These are phyloP conservation scores for Clavispora asparagi DNA, from an alignment of 805 yeast species.

Conservation along the genomic window DNA sequence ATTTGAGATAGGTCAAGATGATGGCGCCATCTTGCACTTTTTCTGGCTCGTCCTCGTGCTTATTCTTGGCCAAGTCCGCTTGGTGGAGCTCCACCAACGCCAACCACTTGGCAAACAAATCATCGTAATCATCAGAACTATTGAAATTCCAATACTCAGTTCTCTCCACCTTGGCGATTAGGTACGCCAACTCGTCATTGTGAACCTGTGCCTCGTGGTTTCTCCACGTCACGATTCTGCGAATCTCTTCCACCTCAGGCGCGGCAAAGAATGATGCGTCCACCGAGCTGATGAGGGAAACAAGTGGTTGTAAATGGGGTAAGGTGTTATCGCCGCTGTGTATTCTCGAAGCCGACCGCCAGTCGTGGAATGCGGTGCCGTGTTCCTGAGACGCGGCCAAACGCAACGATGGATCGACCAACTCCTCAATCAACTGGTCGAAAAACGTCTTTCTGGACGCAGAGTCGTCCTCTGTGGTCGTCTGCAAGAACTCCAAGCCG, in stretches of 20 bases:
- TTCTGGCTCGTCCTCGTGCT: constrained; percentile 47
- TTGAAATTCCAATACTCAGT: constrained; percentile 20
- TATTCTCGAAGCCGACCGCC: constrained; percentile 45
- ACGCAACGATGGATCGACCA: constrained; percentile 63
- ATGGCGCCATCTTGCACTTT: constrained; percentile 70
- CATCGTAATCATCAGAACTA: constrained; percentile 50
- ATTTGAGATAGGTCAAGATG: constrained; percentile 68
- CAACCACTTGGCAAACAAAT: constrained; percentile 59
- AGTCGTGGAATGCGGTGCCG: constrained; percentile 33
- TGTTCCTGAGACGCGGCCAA: constrained; percentile 44
- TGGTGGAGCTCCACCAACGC: constrained; percentile 60
- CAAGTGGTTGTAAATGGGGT: constrained; percentile 34
- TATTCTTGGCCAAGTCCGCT: constrained; percentile 45
- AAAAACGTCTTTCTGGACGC: constrained; percentile 35
- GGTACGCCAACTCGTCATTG: constrained; percentile 69
- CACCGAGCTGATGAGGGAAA: constrained; percentile 31
- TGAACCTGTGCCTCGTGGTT: constrained; percentile 53
- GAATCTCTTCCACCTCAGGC: constrained; percentile 20
- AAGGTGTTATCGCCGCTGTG: constrained; percentile 28
- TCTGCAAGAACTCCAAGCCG: constrained; percentile 47
- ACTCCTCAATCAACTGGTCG: constrained; percentile 50
- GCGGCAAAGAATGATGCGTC: constrained; percentile 35
- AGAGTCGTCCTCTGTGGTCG: constrained; percentile 4
- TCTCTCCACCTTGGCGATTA: constrained; percentile 39
- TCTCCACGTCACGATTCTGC: constrained; percentile 43